Evolutionary conservation across 768 basidiomycete genomes (phyloP), one percentile per base, ranked within the genome.

Genomic region (Myochromella boudieri): DNA sequence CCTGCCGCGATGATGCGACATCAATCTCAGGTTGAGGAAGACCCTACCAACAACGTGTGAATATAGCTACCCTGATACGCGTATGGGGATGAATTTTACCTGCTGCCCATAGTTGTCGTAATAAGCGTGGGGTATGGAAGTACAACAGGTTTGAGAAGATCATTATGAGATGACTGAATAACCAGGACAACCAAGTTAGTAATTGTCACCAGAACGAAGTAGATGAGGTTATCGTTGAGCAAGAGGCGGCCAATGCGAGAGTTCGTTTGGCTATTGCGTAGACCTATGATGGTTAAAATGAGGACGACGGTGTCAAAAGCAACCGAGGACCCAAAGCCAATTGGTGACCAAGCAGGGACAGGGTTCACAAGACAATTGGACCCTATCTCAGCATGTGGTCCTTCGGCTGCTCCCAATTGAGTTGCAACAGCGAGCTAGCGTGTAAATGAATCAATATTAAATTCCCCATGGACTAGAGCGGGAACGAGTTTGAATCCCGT

Each of bases 311-410:
- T 42, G 48, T 60, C 59, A 48, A 60, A 57, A 9, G 42, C 46
- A 10, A 58, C 57, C 15, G 57, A 49, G 8, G 57, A 60, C 14
- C 52, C 55, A 41, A 43, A 56, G 37, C 43, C 43, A 17, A 60
- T 42, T 4, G 57, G 57, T 11, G 59, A 48, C 54, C 57, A 56
- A 9, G 49, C 46, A 11, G 51, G 44, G 24, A 57, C 54, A 15
- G 56, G 47, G 26, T 48, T 33, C 53, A 55, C 48, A 34, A 52
- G 44, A 37, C 58, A 60, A 49, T 60, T 60, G 5, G 58, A 57
- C 31, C 48, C 51, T 46, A 55, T 52, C n/a, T 56, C 47, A n/a
- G 51, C 55, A 17, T 47, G 42, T 7, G 58, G 51, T 17, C 58
- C 56, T 14, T 37, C 44, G 25, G 36, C 37, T 25, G 56, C 58